These are phyloP conservation scores for Eustoma russellianum DNA, from an alignment of 257 asterid species.

Conservation along the genomic window DNA sequence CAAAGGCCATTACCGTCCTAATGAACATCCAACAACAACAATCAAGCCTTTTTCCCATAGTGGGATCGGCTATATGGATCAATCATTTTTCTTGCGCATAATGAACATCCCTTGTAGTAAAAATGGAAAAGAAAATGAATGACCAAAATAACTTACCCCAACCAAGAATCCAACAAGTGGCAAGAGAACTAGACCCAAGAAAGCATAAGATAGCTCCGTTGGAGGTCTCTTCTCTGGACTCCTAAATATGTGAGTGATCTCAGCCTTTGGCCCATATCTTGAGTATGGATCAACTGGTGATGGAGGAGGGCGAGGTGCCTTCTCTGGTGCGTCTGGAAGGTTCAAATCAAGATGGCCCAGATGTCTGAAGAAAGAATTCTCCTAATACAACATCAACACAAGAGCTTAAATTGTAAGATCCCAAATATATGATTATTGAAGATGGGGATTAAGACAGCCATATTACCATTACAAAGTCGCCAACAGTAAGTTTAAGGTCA, in stretches of 20 bases:
- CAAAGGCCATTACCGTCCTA: too few species aligned
- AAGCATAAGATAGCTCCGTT: slow-evolving; percentile 62
- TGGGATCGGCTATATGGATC: too few species aligned
- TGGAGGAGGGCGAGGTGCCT: slow-evolving; percentile 86
- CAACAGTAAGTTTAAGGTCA: slow-evolving; percentile 81
- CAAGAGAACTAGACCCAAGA: slow-evolving; percentile 66
- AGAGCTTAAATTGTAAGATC: not conserved
- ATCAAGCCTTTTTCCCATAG: too few species aligned
- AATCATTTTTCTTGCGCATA: too few species aligned
- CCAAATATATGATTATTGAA: not conserved
- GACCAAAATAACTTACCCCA: slow-evolving; percentile 46
- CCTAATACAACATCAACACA: slow-evolving; percentile 32
- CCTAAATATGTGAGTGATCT: slow-evolving; percentile 81
- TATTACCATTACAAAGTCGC: slow-evolving; percentile 85
- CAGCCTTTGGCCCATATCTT: slow-evolving; percentile 86
- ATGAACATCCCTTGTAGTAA: too few species aligned
- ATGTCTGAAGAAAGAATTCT: slow-evolving; percentile 76
- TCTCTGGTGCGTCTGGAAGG: slow-evolving; percentile 89
- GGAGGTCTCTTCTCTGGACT: slow-evolving; percentile 85
- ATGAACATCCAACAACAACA: too few species aligned
- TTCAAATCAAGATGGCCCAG: slow-evolving; percentile 75
- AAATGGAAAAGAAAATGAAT: too few species aligned
- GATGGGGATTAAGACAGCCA: not conserved
- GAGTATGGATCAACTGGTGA: slow-evolving; percentile 59
- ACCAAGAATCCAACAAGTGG: slow-evolving; percentile 79